Evolutionary conservation across 1,139 yeast genomes (phyloP).

Genomic region (Debaryomycetaceae sp.): DNA sequence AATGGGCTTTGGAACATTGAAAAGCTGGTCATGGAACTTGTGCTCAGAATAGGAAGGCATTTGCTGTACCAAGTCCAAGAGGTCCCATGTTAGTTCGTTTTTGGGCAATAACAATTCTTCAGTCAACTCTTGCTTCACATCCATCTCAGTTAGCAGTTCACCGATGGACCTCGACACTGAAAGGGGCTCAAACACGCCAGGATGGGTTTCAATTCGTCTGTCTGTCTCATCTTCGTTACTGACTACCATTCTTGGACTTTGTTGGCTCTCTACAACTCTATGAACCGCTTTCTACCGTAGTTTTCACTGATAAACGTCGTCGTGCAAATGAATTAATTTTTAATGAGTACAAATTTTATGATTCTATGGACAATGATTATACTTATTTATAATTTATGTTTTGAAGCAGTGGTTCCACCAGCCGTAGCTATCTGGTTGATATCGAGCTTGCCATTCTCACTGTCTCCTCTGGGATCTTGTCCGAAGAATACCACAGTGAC

Average conservation of each 20-base stretch:
- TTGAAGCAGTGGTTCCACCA: slow-evolving; percentile 46
- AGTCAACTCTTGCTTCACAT: slow-evolving; percentile 5
- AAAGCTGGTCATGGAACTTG: slow-evolving; percentile 37
- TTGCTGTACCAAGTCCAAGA: slow-evolving; percentile 51
- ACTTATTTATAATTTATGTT: slow-evolving; percentile 42
- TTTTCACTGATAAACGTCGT: background rate
- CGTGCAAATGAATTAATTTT: background rate
- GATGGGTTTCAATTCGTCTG: background rate
- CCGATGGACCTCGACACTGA: background rate
- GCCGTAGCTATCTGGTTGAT: slow-evolving; percentile 57
- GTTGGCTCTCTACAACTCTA: background rate
- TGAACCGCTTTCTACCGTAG: background rate
- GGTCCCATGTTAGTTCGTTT: slow-evolving; percentile 53
- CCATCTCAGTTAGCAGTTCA: background rate
- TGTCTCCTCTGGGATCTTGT: slow-evolving; percentile 39
- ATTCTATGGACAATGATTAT: background rate
- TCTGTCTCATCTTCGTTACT: background rate
- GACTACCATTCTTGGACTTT: background rate
- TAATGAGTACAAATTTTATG: background rate
- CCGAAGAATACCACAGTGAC: slow-evolving; percentile 95
- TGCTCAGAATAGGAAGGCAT: slow-evolving; percentile 34
- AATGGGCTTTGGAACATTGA: slow-evolving; percentile 50
- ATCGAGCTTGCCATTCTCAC: slow-evolving; percentile 49
- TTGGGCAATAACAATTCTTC: slow-evolving; percentile 46
- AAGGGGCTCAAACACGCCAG: background rate